Evolutionary conservation across 768 basidiomycete species (phyloP), one percentile per base, ranked within the genome.

Genomic region (Podaxis sp.): DNA sequence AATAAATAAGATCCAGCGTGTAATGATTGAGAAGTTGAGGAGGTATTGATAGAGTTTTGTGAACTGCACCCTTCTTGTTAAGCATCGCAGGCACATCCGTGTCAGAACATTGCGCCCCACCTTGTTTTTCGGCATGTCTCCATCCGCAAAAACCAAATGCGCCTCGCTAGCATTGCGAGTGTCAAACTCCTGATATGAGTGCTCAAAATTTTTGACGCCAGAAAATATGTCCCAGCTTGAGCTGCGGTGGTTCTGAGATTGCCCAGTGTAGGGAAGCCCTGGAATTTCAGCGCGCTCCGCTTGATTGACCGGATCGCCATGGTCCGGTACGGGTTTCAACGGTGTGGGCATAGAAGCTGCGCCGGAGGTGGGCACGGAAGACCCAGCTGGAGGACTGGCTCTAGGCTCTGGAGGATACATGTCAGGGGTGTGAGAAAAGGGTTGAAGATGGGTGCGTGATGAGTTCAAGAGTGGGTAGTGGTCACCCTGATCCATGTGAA

Each of bases 1-100:
- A 68, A 95, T 91, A 76, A 88, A 89, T 33, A 94, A 65, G 22
- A 86, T 78, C 92, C 92, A 94, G 40, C 93, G 84, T 7, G 91
- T 88, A 52, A 92, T 79, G 70, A 93, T 87, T 2, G 90, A 91
- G 20, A 84, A 84, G 68, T 88, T 88, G 56, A 93, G 70, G 8
- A 93, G 80, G 73, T 89, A 93, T 65, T 88, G 78, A 75, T 93
- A 93, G 3, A 89, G 71, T 67, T 80, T 84, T 0, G 83, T 75
- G 46, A 89, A 71, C 89, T 91, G 59, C 15, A 64, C 54, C 46
- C 56, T 2, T 33, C 33, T 46, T 28, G 44, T 52, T 50, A 7
- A 58, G 49, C 56, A 30, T 51, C 15, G 6, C 40, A 37, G 12
- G n/a, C 53, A 40, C 4, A 56, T 22, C 30, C 8, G 24, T 3